These are phyloP conservation scores for Neofusicoccum umdonicola DNA, from an alignment of 2,329 filamentous ascomycete genomes.

Conservation along the genomic window DNA sequence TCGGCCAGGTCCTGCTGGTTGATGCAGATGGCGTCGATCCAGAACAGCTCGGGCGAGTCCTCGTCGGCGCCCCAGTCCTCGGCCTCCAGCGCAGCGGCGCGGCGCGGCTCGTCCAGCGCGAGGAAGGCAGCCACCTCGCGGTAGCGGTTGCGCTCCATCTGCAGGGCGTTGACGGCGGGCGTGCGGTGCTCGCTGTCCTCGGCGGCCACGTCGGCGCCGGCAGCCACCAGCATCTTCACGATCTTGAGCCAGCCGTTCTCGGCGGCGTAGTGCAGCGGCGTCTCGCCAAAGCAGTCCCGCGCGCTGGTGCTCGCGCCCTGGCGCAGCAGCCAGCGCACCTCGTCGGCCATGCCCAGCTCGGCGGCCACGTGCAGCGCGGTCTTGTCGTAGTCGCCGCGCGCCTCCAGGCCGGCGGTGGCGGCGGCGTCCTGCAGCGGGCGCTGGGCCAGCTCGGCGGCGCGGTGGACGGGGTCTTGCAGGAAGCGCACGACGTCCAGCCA, in stretches of 20 bases:
- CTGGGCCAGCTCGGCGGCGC: not conserved
- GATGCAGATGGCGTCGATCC: conserved; percentile 23
- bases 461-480: not conserved
- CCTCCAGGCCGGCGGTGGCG: not conserved
- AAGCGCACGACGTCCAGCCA: not conserved
- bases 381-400: not conserved
- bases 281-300: not conserved
- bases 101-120: not conserved
- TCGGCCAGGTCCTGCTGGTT: conserved; percentile 9
- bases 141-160: not conserved
- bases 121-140: not conserved
- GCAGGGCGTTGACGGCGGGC: no score
- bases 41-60: not conserved
- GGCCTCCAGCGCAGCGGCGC: not conserved
- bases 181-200: no score
- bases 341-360: not conserved
- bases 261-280: not conserved
- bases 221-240: not conserved
- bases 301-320: not conserved
- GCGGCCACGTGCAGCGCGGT: not conserved
- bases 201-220: not conserved
- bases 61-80: not conserved
- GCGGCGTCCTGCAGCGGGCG: not conserved
- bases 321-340: not conserved
- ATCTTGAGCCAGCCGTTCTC: not conserved